Percentiles rank a stretch among this genome's conserved stretches.
Evolutionary conservation across 805 yeast genomes (phyloP).

Genomic region (Candida morakotiae): DNA sequence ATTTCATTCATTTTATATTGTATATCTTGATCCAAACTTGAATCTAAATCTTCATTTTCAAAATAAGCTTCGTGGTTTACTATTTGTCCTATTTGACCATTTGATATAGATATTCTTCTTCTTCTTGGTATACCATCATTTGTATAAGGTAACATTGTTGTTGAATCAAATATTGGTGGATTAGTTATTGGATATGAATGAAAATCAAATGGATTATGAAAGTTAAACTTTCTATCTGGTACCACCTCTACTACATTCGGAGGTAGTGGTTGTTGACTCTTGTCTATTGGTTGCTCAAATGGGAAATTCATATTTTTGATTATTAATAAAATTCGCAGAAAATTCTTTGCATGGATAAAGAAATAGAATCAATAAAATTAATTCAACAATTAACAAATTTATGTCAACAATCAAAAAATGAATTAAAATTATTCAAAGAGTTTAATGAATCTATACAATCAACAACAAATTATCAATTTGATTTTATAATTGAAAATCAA

Average conservation of each 20-base stretch:
- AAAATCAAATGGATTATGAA: slow-evolving; percentile 37
- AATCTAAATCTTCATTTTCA: slow-evolving; percentile 17
- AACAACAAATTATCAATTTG: slow-evolving; percentile 21
- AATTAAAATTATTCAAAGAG: slow-evolving; percentile 1
- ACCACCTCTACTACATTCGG: background rate
- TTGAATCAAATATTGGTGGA: slow-evolving; percentile 44
- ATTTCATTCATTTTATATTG: slow-evolving; percentile 5
- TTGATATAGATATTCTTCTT: slow-evolving; percentile 75
- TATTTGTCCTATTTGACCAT: slow-evolving; percentile 81
- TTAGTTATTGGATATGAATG: slow-evolving; percentile 41
- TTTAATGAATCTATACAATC: slow-evolving; percentile 5
- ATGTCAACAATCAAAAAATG: background rate
- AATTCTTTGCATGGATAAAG: slow-evolving; percentile 1
- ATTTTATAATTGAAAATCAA: slow-evolving; percentile 50
- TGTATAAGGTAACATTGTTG: slow-evolving; percentile 31
- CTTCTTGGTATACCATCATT: slow-evolving; percentile 38
- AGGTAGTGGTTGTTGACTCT: background rate
- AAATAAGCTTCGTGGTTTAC: slow-evolving; percentile 42
- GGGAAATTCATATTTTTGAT: background rate
- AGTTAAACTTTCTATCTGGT: slow-evolving; percentile 11
- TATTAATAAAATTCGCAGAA: background rate
- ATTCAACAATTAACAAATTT: slow-evolving; percentile 1
- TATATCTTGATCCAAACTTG: slow-evolving; percentile 6
- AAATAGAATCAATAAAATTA: background rate
- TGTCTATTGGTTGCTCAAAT: background rate